phyloP scores from a whole-genome alignment of 768 basidiomycete species.

The Russula olivacea region DNA sequence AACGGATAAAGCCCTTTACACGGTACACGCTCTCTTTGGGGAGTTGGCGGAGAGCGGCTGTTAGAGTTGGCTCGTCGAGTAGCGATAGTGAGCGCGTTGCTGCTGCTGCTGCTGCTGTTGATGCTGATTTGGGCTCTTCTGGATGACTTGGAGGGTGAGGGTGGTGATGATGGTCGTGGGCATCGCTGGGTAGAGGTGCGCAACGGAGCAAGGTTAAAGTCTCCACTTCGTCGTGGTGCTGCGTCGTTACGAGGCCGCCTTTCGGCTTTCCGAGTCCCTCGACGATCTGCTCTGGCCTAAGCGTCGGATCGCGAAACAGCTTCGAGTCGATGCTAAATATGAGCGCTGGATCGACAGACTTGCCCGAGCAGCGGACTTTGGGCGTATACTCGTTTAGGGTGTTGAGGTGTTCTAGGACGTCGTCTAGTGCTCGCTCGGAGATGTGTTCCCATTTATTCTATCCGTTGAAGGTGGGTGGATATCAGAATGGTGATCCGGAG shows the following conservation, averaged over 20 bases:
- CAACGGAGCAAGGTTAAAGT: slow-evolving; percentile 60
- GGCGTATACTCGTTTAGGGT: slow-evolving; percentile 89
- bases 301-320: slow-evolving; percentile 43
- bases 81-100: slow-evolving; percentile 1
- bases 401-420: slow-evolving; percentile 79
- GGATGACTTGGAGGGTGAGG: too few relatives aligned
- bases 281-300: background rate
- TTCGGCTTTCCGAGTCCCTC: background rate
- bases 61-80: slow-evolving; percentile 39
- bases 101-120: too few relatives aligned
- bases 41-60: slow-evolving; percentile 43
- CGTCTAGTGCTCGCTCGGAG: slow-evolving; percentile 70
- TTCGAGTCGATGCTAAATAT: slow-evolving; percentile 90
- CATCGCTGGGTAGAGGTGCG: slow-evolving; percentile 23
- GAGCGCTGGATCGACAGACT: slow-evolving; percentile 68
- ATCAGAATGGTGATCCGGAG: background rate
- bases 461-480: background rate
- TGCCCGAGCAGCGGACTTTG: slow-evolving; percentile 61
- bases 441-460: slow-evolving; percentile 91
- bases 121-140: background rate
- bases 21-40: slow-evolving; percentile 70
- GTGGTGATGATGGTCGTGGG: background rate
- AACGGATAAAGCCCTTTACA: slow-evolving; percentile 79
- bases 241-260: slow-evolving; percentile 27
- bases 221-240: slow-evolving; percentile 78